Evolutionary conservation across 2,329 filamentous ascomycete genomes (phyloP), one percentile per base, ranked within the genome.

Genomic region (Fusarium burgessii): DNA sequence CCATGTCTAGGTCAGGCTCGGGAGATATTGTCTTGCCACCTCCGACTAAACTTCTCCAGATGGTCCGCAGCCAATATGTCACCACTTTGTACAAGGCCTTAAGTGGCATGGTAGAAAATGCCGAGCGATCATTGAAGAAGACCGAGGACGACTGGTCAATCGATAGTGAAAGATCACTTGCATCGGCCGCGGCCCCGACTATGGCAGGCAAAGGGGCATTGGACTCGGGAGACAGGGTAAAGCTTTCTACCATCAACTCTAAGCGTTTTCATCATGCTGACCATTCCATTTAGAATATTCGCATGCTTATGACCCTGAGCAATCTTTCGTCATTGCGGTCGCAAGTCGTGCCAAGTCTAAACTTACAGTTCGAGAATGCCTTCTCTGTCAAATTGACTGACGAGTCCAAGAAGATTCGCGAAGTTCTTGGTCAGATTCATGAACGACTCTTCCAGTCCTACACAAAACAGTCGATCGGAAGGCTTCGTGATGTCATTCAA

Each of bases 91-190:
- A 98, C 82, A 97, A 97, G 80, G 94, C 94, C 10, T 83, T 99
- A 40, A 97, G 93, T 75, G 96, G 95, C 25, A 95, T 99, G 90
- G 94, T 99, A 2, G 96, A 98, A 81, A 98, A 97, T 80, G 95
- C 96, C 6, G 94, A 98, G 81, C 90, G 90, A 62, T 88, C 91
- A 6, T 80, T 90, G 17, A 89, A 90, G 73, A 90, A 89, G 73
- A 83, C 88, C 2, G 90, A 91, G 3, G 87, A 90, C 64, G 87
- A 89, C 61, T 90, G 88, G 88, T 86, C 84, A 1, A 83, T 84
- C 6, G 84, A 86, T 18, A 74, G 78, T 20, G 85, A 87, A 17
- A 78, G 80, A 10, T 81, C 82, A 40, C 79, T 83, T 11, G 73
- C 78, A 15, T 75, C 78, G 5, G 77, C 76, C 15, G 76, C 80